Percentiles rank a stretch among this genome's conserved stretches.
Evolutionary conservation across 2,329 filamentous ascomycete genomes (phyloP).

Genomic region (Bipolaris sorokiniana): DNA sequence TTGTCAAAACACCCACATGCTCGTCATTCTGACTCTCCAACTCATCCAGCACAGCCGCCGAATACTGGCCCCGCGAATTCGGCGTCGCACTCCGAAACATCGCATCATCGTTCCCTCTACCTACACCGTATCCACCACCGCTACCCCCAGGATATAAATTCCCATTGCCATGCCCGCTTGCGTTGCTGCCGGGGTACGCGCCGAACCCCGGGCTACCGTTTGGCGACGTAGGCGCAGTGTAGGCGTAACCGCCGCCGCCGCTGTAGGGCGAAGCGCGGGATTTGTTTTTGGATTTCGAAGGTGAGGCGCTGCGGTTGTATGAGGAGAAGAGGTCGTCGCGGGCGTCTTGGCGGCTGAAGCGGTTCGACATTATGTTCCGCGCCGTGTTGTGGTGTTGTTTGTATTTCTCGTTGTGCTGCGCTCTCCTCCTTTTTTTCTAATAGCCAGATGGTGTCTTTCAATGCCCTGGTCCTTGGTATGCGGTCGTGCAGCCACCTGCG

Average conservation of each 20-base stretch:
- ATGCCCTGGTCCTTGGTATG: not conserved
- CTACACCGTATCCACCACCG: slow-evolving; percentile 12
- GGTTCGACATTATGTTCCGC: slow-evolving; percentile 30
- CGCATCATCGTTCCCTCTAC: not conserved
- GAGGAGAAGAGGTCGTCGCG: slow-evolving; percentile 50
- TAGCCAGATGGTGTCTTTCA: not conserved
- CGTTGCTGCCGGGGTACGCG: slow-evolving; percentile 42
- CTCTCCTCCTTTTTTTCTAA: not conserved
- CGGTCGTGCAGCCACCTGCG: not conserved
- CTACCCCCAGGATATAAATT: slow-evolving; percentile 19
- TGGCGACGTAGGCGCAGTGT: slow-evolving; percentile 17
- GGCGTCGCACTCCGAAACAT: slow-evolving; percentile 53
- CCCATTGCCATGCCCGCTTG: slow-evolving; percentile 9
- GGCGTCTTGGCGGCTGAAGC: slow-evolving; percentile 37
- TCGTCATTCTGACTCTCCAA: slow-evolving; percentile 94
- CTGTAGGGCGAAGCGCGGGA: slow-evolving; percentile 29
- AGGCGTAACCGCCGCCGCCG: slow-evolving; percentile 22
- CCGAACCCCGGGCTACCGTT: slow-evolving; percentile 30
- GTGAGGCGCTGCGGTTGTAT: slow-evolving; percentile 48
- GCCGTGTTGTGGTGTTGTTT: no score
- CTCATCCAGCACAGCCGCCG: slow-evolving; percentile 87
- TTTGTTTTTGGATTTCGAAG: slow-evolving; percentile 44
- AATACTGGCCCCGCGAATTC: slow-evolving; percentile 80
- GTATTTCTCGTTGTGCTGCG: no score
- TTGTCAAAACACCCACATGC: slow-evolving; percentile 86